Percentiles rank a stretch among this genome's conserved stretches.
Evolutionary conservation across 2,329 filamentous ascomycete species (phyloP).

Genomic region (Paecilomyces fulvus): DNA sequence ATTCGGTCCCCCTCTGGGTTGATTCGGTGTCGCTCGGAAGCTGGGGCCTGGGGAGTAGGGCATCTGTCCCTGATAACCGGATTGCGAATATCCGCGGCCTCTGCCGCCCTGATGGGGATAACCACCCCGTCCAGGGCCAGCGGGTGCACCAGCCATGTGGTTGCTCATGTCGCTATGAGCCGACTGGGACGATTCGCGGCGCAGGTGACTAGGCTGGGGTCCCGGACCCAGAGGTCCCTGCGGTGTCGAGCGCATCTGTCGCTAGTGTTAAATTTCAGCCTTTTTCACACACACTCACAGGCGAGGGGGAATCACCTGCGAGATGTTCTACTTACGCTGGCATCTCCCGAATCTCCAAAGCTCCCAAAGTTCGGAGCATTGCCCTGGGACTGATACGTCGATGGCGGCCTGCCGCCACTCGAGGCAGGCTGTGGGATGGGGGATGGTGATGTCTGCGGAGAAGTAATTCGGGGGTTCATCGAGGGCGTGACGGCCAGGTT

Average conservation of each 20-base stretch:
- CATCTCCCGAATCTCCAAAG: constrained; percentile 61
- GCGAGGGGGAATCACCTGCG: background rate
- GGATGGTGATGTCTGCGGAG: constrained; percentile 80
- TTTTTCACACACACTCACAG: constrained; percentile 4
- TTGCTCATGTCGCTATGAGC: constrained; percentile 64
- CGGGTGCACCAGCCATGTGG: constrained; percentile 42
- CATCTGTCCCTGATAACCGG: constrained; percentile 44
- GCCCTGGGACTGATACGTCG: constrained; percentile 60
- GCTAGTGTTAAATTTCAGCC: constrained; percentile 35
- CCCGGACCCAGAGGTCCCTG: constrained; percentile 54
- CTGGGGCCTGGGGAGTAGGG: constrained; percentile 46
- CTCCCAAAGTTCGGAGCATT: constrained; percentile 74
- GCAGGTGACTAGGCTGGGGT: constrained; percentile 65
- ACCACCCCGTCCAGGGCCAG: constrained; percentile 47
- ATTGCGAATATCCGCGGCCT: constrained; percentile 49
- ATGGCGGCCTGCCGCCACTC: constrained; percentile 75
- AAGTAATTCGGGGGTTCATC: constrained; percentile 64
- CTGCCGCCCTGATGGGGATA: constrained; percentile 47
- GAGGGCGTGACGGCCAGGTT: constrained; percentile 43
- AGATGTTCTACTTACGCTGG: constrained; percentile 47
- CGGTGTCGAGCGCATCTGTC: constrained; percentile 61
- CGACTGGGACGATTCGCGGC: constrained; percentile 80
- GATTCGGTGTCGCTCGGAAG: constrained; percentile 45
- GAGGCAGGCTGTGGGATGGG: constrained; percentile 84
- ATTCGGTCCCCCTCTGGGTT: constrained; percentile 41